Percentiles rank a stretch among this genome's conserved stretches.
Evolutionary conservation across 768 basidiomycete species (phyloP).

Genomic region (Boletellus sp.): DNA sequence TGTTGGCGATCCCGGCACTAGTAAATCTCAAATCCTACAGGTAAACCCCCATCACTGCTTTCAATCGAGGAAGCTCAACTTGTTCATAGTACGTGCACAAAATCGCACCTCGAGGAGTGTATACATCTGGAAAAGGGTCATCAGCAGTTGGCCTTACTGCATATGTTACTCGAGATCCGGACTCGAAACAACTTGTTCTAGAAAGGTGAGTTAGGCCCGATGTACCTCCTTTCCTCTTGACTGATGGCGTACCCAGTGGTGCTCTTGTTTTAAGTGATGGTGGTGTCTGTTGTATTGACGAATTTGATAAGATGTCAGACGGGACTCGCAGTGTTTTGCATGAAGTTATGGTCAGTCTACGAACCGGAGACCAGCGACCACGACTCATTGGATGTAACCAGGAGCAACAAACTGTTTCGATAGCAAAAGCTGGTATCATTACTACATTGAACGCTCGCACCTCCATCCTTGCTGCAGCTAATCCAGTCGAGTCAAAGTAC

Average conservation of each 20-base stretch:
- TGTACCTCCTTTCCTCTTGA: not conserved
- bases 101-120: conserved; percentile 96
- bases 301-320: conserved; percentile 99
- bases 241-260: conserved; percentile 49
- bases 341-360: conserved; percentile 84
- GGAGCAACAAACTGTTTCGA: conserved; percentile 99
- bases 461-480: conserved; percentile 95
- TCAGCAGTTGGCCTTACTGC: conserved; percentile 98
- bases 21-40: conserved; percentile 93
- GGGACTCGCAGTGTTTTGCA: conserved; percentile 96
- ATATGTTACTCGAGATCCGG: conserved; percentile 96
- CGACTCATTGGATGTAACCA: conserved; percentile 29
- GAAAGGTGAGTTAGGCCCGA: conserved; percentile 63
- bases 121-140: conserved; percentile 96
- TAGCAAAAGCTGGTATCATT: conserved; percentile 98
- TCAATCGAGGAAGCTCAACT: not conserved
- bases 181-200: conserved; percentile 95
- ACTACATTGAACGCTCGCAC: conserved; percentile 98
- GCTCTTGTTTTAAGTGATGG: conserved; percentile 94
- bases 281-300: conserved; percentile 97
- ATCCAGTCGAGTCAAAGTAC: conserved; percentile 95
- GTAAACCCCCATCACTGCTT: conserved; percentile 38
- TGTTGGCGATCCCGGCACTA: conserved; percentile 96
- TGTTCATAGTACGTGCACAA: conserved; percentile 88
- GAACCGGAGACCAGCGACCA: not conserved